Evolutionary conservation across 768 basidiomycete species (phyloP).

Genomic region (Kwoniella dendrophila): DNA sequence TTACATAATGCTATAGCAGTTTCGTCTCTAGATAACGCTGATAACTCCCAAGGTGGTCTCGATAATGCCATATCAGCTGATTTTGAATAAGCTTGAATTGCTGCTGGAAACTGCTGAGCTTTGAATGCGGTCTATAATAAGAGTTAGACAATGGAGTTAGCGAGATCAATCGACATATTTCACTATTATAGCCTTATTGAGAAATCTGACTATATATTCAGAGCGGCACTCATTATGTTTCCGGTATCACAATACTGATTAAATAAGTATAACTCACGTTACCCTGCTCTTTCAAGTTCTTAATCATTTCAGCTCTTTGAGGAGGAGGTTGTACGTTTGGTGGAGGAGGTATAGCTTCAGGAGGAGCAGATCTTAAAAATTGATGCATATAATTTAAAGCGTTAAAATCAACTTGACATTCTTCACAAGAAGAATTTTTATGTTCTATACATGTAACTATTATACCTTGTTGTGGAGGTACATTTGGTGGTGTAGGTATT

Average conservation of each 20-base stretch:
- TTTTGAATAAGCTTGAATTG: constrained; percentile 76
- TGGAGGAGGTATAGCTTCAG: constrained; percentile 72
- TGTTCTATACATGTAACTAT: constrained; percentile 69
- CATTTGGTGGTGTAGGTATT: constrained; percentile 31
- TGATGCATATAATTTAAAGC: constrained; percentile 72
- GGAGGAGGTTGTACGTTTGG: constrained; percentile 69
- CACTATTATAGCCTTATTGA: no score
- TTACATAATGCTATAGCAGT: constrained; percentile 87
- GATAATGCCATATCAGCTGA: constrained; percentile 76
- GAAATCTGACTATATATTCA: no score
- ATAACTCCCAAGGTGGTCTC: constrained; percentile 87
- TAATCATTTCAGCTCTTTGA: constrained; percentile 73
- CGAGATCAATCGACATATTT: background rate
- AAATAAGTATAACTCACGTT: constrained; percentile 79
- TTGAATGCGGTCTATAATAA: constrained; percentile 74
- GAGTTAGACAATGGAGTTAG: background rate
- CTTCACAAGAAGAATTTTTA: constrained; percentile 71
- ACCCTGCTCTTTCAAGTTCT: constrained; percentile 85
- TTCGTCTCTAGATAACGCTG: constrained; percentile 81
- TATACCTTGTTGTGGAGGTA: constrained; percentile 51
- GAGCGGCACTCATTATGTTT: no score
- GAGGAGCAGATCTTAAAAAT: constrained; percentile 63
- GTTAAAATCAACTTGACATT: constrained; percentile 73
- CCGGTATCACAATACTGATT: no score
- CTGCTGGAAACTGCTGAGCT: constrained; percentile 66